Evolutionary conservation across 352 stramenopile genomes (phyloP).

Genomic region (Phytophthora parvispora): DNA sequence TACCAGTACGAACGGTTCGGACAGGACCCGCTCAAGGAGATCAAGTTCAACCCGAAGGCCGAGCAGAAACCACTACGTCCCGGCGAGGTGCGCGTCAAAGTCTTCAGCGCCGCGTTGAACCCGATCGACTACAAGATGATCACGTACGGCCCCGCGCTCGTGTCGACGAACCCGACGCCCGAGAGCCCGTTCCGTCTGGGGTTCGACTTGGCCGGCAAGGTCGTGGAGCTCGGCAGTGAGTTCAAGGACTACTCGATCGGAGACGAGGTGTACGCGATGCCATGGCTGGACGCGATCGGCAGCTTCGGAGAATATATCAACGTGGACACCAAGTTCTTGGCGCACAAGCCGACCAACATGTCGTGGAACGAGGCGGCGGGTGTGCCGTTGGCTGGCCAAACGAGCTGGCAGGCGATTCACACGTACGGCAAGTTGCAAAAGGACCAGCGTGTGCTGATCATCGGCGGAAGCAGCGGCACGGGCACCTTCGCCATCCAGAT

Average conservation of each 20-base stretch:
- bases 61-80: conserved; percentile 9
- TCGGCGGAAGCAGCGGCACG: conserved; percentile 62
- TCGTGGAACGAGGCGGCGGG: conserved; percentile 47
- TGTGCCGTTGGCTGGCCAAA: conserved; percentile 38
- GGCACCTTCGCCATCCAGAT: conserved; percentile 71
- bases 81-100: conserved; percentile 31
- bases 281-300: conserved; percentile 2
- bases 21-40: conserved; percentile 12
- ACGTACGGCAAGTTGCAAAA: conserved; percentile 39
- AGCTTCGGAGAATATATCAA: conserved; percentile 47
- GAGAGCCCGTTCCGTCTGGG: conserved; percentile 27
- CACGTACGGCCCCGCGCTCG: conserved; percentile 8
- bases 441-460: conserved; percentile 52
- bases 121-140: conserved; percentile 42
- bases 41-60: conserved; percentile 30
- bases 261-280: conserved; percentile 44
- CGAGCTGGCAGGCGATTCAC: conserved; percentile 41
- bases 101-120: conserved; percentile 39
- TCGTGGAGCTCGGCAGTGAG: conserved; percentile 39
- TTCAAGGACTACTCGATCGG: conserved; percentile 39
- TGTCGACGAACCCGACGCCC: conserved; percentile 14
- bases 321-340: conserved; percentile 27
- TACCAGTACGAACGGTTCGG: conserved; percentile 17
- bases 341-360: conserved; percentile 48
- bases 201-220: conserved; percentile 31